Evolutionary conservation across 306 rosid genomes (phyloP).

Genomic region (Gynostemma pentaphyllum): DNA sequence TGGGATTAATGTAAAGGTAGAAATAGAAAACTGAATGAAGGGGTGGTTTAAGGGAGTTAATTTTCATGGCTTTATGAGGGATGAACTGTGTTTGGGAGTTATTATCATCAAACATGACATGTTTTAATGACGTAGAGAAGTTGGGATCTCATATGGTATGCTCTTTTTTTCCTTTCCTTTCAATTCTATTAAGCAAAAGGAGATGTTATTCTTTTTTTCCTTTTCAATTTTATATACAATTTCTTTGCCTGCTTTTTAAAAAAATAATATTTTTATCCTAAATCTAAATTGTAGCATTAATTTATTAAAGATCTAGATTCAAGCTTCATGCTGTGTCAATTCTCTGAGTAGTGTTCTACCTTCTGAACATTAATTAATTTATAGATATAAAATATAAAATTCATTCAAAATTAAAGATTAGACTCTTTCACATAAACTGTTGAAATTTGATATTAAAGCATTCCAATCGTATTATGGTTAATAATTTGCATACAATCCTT

Average conservation of each 20-base stretch:
- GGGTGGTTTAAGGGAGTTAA: neutral
- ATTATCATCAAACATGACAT: no score
- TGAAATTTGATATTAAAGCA: no score
- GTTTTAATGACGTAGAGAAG: neutral
- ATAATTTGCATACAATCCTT: neutral
- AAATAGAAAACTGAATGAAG: neutral
- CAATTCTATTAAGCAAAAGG: neutral
- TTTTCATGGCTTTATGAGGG: neutral
- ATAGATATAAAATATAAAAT: no score
- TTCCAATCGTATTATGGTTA: neutral
- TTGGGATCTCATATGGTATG: neutral
- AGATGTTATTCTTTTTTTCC: neutral
- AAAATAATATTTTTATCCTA: neutral
- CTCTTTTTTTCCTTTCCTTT: neutral
- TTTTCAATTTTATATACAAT: neutral
- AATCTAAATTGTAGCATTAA: neutral
- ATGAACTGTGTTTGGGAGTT: constrained; percentile 1
- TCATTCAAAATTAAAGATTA: no score
- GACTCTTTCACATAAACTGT: no score
- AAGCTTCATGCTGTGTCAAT: no score
- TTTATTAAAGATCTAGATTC: no score
- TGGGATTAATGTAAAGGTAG: neutral
- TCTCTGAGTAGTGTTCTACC: no score
- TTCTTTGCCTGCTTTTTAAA: neutral
- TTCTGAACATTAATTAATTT: no score